phyloP scores from a whole-genome alignment of 129 eudicot genomes.

The Saussurea involucrata region DNA sequence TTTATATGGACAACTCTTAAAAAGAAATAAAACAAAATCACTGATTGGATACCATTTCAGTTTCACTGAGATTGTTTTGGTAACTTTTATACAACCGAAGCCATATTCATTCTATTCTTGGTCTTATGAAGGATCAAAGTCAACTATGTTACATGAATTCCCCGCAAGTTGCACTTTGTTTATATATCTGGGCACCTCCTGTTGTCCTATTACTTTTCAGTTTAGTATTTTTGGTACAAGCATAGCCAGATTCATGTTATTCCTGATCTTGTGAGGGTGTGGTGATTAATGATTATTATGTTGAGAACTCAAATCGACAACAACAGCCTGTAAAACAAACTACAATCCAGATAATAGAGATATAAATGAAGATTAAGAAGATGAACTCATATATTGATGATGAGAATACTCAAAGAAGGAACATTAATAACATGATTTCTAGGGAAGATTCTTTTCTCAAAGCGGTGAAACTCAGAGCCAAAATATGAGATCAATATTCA shows the following conservation, averaged over 20 bases:
- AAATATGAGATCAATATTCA: not conserved
- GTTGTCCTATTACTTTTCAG: not conserved
- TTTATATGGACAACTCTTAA: not conserved
- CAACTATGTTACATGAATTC: not conserved
- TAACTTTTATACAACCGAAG: not conserved
- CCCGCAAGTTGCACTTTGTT: not conserved
- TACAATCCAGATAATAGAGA: not conserved
- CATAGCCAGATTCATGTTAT: not conserved
- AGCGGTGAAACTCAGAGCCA: not conserved
- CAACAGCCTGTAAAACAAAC: not conserved
- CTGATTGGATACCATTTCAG: not conserved
- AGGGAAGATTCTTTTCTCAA: not conserved
- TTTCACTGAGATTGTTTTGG: not conserved
- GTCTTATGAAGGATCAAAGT: not conserved
- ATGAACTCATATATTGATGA: not conserved
- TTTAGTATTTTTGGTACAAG: not conserved
- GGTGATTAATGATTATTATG: not conserved
- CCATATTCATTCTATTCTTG: not conserved
- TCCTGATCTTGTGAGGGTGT: slow-evolving; percentile 1
- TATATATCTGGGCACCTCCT: not conserved
- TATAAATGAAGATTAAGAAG: not conserved
- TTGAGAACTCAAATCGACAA: no score
- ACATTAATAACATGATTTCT: not conserved
- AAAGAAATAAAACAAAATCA: not conserved
- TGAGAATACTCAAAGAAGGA: not conserved